Evolutionary conservation across 176 grass and related monocot species (phyloP), one percentile per base, ranked within the genome.

Genomic region (Tuctoria greenei): DNA sequence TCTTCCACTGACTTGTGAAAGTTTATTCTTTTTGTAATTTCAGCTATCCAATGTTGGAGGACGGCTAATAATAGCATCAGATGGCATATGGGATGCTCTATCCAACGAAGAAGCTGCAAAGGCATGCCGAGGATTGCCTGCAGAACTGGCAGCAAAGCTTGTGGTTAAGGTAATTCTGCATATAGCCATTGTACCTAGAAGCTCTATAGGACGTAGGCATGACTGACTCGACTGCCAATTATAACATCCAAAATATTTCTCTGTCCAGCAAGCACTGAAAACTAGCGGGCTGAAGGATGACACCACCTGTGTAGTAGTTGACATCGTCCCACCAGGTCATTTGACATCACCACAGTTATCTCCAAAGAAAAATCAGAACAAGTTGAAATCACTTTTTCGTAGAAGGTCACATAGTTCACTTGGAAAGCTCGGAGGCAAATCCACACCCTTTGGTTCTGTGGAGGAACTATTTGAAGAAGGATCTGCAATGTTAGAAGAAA

Each of bases 381-480:
- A 92, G 66, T 79, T 95, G 55, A 93, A 74, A 58, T 91, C 91
- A 36, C 81, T 93, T 67, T 92, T 99, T 7, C 72, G 87, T 44
- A 95, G 85, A 82, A 95, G 79, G 62, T 88, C 69, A 0, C 91
- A 99, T 24, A 86, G 68, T 79, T 85, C 79, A 11, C 66, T 81
- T 20, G 89, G 91, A 61, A 95, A 92, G 50, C 65, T 81, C 63
- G 75, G 76, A 54, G 86, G 78, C 36, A 86, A 76, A 47, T 86
- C 89, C 37, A 81, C 88, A 58, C 91, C 95, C 54, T 69, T 95
- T 80, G 95, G 89, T 28, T 84, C 92, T 1, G 87, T 99, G 13
- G 95, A 99, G 82, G 91, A 95, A 83, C 80, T 99, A 77, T 95
- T 99, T 54, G 95, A 95, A 82, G 91, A 99, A 73, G 95, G 95